Evolutionary conservation across 2,329 filamentous ascomycete species (phyloP).

Genomic region (Trichoderma sp.): DNA sequence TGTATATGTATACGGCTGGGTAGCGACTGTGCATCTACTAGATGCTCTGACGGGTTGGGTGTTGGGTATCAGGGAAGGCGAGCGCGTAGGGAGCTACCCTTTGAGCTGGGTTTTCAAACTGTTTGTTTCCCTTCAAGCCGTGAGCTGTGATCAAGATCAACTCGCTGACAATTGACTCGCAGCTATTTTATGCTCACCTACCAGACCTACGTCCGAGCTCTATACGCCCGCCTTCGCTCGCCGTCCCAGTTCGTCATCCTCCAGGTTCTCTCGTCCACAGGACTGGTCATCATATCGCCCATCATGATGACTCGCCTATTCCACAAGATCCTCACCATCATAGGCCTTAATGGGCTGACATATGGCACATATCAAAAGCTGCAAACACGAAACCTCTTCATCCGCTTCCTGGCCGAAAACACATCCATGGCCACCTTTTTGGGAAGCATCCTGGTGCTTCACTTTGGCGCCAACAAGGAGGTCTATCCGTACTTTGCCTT

Average conservation of each 20-base stretch:
- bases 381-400: constrained; percentile 63
- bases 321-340: constrained; percentile 52
- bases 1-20: constrained; percentile 68
- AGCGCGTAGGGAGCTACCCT: constrained; percentile 67
- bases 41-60: constrained; percentile 66
- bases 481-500: constrained; percentile 70
- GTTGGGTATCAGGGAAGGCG: constrained; percentile 61
- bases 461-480: constrained; percentile 64
- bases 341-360: constrained; percentile 56
- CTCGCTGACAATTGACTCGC: not conserved
- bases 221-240: constrained; percentile 65
- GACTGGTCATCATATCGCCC: constrained; percentile 61
- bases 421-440: constrained; percentile 66
- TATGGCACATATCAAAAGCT: constrained; percentile 65
- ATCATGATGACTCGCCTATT: constrained; percentile 59
- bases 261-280: constrained; percentile 60
- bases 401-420: constrained; percentile 64
- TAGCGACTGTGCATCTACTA: constrained; percentile 61
- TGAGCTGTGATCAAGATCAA: no score
- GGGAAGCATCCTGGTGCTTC: constrained; percentile 61
- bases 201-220: constrained; percentile 66
- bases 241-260: constrained; percentile 63
- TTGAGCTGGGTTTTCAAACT: constrained; percentile 69
- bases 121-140: constrained; percentile 40
- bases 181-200: constrained; percentile 68